Percentiles rank a stretch among this genome's conserved stretches.
These are phyloP conservation scores for Ascochyta koolunga DNA, from an alignment of 2,329 filamentous ascomycete species.

Conservation along the genomic window DNA sequence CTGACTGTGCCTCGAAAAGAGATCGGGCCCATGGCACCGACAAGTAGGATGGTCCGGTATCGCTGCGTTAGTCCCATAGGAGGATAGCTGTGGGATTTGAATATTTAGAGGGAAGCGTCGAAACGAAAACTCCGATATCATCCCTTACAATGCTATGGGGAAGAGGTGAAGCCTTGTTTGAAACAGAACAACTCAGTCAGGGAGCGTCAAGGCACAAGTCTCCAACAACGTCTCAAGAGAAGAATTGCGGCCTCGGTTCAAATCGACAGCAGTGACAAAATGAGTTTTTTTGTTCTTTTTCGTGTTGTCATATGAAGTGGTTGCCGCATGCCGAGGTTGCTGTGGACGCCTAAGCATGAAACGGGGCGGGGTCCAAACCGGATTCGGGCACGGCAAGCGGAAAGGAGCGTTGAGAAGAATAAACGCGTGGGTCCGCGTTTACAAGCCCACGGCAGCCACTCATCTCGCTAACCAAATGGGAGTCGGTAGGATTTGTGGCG, in stretches of 20 bases:
- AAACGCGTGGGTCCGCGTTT: constrained; percentile 32
- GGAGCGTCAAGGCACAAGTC: neutral
- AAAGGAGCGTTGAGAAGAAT: constrained; percentile 14
- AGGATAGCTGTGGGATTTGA: neutral
- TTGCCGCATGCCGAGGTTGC: neutral
- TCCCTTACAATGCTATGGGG: neutral
- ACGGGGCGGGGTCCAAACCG: neutral
- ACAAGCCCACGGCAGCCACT: constrained; percentile 16
- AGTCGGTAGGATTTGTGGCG: constrained; percentile 25
- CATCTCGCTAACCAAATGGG: constrained; percentile 24
- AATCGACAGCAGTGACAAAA: no score
- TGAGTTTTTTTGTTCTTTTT: neutral
- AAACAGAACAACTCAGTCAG: neutral
- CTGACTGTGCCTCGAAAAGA: neutral
- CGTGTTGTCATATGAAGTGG: neutral
- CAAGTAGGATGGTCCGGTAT: constrained; percentile 2
- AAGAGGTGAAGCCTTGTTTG: neutral
- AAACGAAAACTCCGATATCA: neutral
- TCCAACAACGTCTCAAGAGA: neutral
- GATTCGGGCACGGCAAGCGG: constrained; percentile 2
- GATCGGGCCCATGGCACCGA: neutral
- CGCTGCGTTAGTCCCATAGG: neutral
- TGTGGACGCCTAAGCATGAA: neutral
- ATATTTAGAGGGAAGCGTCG: neutral
- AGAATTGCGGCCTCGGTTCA: neutral